Conservation (phyloP, 2,329 filamentous ascomycete species). For the Dactylellina leptospora region DNA sequence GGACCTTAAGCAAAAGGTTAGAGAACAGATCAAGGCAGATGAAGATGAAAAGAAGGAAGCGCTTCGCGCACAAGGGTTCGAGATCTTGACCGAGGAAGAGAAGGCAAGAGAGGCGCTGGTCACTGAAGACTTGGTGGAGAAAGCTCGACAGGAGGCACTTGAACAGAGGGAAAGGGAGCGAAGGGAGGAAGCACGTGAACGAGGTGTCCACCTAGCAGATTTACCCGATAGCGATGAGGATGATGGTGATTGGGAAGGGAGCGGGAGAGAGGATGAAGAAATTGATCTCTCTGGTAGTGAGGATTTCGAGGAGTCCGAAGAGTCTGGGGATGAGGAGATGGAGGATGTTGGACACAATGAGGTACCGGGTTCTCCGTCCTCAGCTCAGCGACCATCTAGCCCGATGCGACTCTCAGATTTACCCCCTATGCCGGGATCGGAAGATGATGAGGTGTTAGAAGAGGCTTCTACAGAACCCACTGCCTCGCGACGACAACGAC, state of each 20-base stretch:
- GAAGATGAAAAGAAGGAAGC: constrained; percentile 79
- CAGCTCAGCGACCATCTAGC: constrained; percentile 27
- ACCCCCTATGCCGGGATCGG: constrained; percentile 59
- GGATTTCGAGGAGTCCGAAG: constrained; percentile 29
- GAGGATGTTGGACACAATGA: constrained; percentile 60
- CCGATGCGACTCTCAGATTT: constrained; percentile 51
- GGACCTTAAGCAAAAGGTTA: constrained; percentile 74
- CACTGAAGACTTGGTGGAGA: constrained; percentile 87
- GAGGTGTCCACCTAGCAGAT: constrained; percentile 63
- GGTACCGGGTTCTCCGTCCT: constrained; percentile 40
- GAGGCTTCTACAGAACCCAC: constrained; percentile 55
- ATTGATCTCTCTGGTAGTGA: constrained; percentile 12
- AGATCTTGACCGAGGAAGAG: constrained; percentile 86
- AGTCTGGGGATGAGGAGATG: constrained; percentile 59
- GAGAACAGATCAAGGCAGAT: constrained; percentile 80
- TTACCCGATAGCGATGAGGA: constrained; percentile 65
- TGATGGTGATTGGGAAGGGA: constrained; percentile 57
- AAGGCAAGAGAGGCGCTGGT: constrained; percentile 81
- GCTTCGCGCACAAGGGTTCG: constrained; percentile 79
- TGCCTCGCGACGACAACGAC: constrained; percentile 15
- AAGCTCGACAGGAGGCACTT: constrained; percentile 80
- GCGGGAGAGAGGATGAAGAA: constrained; percentile 60
- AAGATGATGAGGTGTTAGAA: constrained; percentile 61
- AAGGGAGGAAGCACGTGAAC: constrained; percentile 66
- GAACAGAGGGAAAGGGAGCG: constrained; percentile 73